Conservation (phyloP, 1,139 yeast genomes). For the Yamadazyma epiphylla region DNA sequence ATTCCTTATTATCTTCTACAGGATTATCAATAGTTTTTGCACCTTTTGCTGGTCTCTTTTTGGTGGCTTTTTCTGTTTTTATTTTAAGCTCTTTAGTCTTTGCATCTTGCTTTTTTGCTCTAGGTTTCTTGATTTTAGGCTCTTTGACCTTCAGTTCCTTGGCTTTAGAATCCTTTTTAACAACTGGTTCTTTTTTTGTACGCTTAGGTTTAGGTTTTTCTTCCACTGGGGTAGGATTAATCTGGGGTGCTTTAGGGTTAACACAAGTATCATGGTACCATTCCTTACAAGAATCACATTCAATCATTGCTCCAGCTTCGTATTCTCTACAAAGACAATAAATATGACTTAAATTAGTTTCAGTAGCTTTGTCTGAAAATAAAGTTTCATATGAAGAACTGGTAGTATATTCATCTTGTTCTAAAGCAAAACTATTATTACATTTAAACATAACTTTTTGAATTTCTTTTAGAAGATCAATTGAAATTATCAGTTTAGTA, state of each 20-base stretch:
- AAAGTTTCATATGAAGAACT: conserved; percentile 24
- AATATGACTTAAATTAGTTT: conserved; percentile 14
- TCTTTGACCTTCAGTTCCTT: conserved; percentile 1
- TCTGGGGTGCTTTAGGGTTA: conserved; percentile 24
- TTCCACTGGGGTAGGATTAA: conserved; percentile 18
- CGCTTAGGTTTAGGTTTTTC: conserved; percentile 11
- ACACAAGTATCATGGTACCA: conserved; percentile 79
- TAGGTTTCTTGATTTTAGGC: background rate
- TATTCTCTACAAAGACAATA: conserved; percentile 71
- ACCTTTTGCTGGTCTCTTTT: background rate
- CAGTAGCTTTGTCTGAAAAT: conserved; percentile 10
- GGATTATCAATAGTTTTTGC: conserved; percentile 15
- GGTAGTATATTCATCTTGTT: conserved; percentile 33
- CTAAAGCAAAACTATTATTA: conserved; percentile 31
- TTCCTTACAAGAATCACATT: conserved; percentile 74
- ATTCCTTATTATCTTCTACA: too few species aligned
- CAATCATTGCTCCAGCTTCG: conserved; percentile 74
- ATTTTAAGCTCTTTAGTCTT: background rate
- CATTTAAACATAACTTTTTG: conserved; percentile 21
- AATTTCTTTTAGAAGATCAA: conserved; percentile 5
- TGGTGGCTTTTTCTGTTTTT: conserved; percentile 14
- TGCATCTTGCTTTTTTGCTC: conserved; percentile 1
- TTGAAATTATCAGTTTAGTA: conserved; percentile 5
- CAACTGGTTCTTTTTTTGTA: background rate
- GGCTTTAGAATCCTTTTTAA: background rate